These are phyloP conservation scores for Pelargonium nanum DNA, from an alignment of 345 rosid species.

Conservation along the genomic window DNA sequence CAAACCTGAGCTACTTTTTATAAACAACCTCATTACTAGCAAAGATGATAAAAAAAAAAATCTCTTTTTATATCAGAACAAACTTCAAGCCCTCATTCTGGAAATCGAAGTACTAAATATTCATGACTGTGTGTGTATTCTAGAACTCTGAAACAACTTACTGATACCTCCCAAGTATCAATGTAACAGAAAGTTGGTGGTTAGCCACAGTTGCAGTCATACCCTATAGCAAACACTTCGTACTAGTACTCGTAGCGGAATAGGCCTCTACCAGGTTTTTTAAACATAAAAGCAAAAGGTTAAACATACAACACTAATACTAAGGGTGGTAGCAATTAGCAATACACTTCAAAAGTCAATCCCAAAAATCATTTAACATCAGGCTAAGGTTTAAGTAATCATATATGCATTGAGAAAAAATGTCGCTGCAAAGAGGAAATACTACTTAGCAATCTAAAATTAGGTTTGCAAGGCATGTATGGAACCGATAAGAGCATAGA, in stretches of 20 bases:
- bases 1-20: neutral
- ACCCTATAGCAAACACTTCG: neutral
- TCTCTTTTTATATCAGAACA: neutral
- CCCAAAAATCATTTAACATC: neutral
- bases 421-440: too few relatives aligned
- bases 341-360: neutral
- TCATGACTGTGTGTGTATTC: too few relatives aligned
- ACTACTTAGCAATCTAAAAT: neutral
- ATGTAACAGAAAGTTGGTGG: too few relatives aligned
- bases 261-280: neutral
- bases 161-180: too few relatives aligned
- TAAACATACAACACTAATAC: neutral
- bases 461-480: neutral
- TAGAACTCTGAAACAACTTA: too few relatives aligned
- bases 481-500: neutral
- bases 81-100: too few relatives aligned
- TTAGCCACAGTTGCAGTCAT: neutral
- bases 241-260: neutral
- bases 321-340: neutral
- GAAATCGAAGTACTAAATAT: too few relatives aligned
- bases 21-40: neutral
- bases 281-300: neutral
- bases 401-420: neutral
- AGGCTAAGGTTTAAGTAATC: neutral
- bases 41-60: neutral